phyloP scores from a whole-genome alignment of 441 rosid genomes.

The Arabidopsis lyrata region DNA sequence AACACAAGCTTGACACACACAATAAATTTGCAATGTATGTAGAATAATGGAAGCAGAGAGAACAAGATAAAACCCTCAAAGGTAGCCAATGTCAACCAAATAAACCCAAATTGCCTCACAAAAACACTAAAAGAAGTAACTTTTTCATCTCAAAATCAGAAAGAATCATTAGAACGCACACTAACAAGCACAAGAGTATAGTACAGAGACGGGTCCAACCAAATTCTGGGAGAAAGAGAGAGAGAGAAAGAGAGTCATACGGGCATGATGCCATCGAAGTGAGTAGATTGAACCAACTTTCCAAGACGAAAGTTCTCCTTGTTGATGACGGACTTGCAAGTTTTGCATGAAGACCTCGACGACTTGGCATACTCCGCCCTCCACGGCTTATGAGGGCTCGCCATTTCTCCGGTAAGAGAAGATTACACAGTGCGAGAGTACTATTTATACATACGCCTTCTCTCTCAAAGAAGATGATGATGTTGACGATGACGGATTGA shows the following conservation, averaged over 20 bases:
- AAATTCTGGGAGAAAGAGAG: not conserved
- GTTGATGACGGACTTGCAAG: constrained; percentile 72
- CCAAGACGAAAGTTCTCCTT: constrained; percentile 85
- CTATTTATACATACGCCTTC: constrained; percentile 37
- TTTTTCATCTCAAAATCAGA: constrained; percentile 4
- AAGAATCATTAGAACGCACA: not conserved
- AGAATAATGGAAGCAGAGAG: not conserved
- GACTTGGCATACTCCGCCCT: constrained; percentile 98
- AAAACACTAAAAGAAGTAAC: constrained; percentile 31
- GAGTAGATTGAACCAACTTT: constrained; percentile 83
- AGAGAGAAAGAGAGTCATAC: constrained; percentile 47
- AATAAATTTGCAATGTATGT: not conserved
- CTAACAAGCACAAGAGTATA: not conserved
- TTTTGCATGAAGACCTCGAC: constrained; percentile 81
- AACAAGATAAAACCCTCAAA: not conserved
- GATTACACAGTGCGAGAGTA: constrained; percentile 17
- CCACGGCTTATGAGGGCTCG: constrained; percentile 75
- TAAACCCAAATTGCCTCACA: not conserved
- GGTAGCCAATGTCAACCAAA: not conserved
- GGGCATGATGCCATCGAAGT: constrained; percentile 95
- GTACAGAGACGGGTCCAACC: constrained; percentile 6
- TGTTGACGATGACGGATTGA: constrained; percentile 26
- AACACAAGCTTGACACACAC: constrained; percentile 23
- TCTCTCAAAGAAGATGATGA: constrained; percentile 6
- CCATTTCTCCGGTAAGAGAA: constrained; percentile 47